A percentile compares a stretch with the other conserved stretches of the same genome.
Conservation (phyloP, 2,329 filamentous ascomycete species). For the Aspergillus piperis region DNA sequence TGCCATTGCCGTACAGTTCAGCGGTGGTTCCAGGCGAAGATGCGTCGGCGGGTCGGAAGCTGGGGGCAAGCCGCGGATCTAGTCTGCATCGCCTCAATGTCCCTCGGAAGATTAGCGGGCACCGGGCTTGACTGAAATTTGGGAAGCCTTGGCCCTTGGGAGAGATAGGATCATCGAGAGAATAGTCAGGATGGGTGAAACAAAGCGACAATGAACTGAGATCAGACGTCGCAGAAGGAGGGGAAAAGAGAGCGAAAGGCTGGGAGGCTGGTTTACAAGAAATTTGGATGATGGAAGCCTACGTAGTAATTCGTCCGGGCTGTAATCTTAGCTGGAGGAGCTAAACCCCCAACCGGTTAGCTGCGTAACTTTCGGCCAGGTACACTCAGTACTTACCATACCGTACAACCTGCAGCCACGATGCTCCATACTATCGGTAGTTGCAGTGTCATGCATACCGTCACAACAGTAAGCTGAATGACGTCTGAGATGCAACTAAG, state of each 20-base stretch:
- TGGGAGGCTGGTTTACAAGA: slow-evolving; percentile 5
- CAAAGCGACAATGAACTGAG: not conserved
- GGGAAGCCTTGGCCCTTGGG: not conserved
- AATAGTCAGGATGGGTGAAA: not conserved
- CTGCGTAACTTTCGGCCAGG: not conserved
- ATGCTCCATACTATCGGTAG: not conserved
- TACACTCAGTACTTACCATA: not conserved
- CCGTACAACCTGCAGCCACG: not conserved
- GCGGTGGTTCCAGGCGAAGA: slow-evolving; percentile 21
- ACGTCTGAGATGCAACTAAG: slow-evolving; percentile 11
- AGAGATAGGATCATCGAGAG: not conserved
- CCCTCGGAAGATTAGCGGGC: slow-evolving; percentile 16
- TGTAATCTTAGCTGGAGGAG: no score
- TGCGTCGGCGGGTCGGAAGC: slow-evolving; percentile 25
- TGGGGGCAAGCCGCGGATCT: slow-evolving; percentile 22
- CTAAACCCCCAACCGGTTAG: not conserved
- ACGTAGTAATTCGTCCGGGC: not conserved
- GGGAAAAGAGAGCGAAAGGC: not conserved
- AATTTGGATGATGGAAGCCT: not conserved
- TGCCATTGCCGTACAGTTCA: slow-evolving; percentile 33
- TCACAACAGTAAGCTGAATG: slow-evolving; percentile 10
- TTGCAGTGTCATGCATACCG: not conserved
- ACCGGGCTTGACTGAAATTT: slow-evolving; percentile 1
- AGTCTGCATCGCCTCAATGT: slow-evolving; percentile 30
- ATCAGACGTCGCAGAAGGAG: not conserved